Percentiles rank a stretch among this genome's conserved stretches.
phyloP scores from a whole-genome alignment of 345 rosid genomes.

The Dimocarpus longan region DNA sequence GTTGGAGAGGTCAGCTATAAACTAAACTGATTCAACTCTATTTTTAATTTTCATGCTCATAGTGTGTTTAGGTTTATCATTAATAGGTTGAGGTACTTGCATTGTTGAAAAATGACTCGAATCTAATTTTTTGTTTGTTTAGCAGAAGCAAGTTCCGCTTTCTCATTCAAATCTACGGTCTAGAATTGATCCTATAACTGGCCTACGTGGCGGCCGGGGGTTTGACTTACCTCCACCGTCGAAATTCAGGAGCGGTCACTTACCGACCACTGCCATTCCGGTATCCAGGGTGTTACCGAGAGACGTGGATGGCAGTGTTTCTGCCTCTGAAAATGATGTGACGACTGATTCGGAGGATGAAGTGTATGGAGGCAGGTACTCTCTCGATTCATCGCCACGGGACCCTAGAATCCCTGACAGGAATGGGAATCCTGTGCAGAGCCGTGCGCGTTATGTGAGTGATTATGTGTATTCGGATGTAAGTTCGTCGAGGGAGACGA shows the following conservation, averaged over 20 bases:
- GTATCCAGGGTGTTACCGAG: conserved; percentile 42
- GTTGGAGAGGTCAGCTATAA: conserved; percentile 41
- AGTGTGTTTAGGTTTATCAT: not conserved
- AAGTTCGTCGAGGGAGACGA: conserved; percentile 82
- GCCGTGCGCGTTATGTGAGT: conserved; percentile 43
- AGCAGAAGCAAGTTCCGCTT: conserved; percentile 41
- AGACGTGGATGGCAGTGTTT: conserved; percentile 40
- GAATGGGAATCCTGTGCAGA: conserved; percentile 30
- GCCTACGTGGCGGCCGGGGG: conserved; percentile 37
- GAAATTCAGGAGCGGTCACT: conserved; percentile 62
- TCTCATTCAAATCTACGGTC: conserved; percentile 43
- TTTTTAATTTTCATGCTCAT: not conserved
- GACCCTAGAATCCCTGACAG: conserved; percentile 52
- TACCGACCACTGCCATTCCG: conserved; percentile 52
- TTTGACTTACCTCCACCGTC: conserved; percentile 58
- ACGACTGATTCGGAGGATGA: conserved; percentile 71
- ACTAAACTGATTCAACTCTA: not conserved
- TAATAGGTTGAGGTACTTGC: not conserved
- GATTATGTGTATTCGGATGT: conserved; percentile 71
- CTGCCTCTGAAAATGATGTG: conserved; percentile 66
- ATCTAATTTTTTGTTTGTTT: conserved; percentile 12
- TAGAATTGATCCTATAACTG: conserved; percentile 37
- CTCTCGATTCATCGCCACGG: conserved; percentile 71
- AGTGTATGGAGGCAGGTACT: conserved; percentile 45
- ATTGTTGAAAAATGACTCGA: not conserved